Conservation (phyloP, 108 stramenopile species). For the Nannochloropsis gaditana region DNA sequence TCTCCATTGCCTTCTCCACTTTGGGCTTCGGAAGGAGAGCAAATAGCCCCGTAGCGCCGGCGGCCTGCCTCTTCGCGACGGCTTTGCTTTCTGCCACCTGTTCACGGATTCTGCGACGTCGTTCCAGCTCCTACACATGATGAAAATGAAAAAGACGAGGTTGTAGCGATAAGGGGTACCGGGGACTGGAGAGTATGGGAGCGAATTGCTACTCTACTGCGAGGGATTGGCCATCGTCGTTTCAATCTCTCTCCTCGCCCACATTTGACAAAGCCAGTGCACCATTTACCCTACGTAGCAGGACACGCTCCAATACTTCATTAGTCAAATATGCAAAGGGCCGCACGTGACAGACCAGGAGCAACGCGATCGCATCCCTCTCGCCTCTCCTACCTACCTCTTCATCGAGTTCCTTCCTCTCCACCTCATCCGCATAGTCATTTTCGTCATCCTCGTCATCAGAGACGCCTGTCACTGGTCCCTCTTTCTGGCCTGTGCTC, state of each 20-base stretch:
- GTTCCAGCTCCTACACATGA: background rate
- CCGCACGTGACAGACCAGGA: too few relatives aligned
- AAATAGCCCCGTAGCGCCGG: conserved; percentile 1
- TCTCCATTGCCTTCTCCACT: background rate
- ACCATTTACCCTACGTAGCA: too few relatives aligned
- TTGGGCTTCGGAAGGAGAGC: background rate
- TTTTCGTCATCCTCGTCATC: background rate
- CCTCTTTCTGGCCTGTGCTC: background rate
- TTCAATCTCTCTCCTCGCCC: background rate
- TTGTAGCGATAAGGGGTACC: background rate
- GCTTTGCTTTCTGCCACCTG: conserved; percentile 1
- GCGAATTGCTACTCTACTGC: background rate
- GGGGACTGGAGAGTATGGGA: background rate
- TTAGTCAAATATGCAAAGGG: too few relatives aligned
- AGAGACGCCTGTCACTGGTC: background rate
- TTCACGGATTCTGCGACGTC: background rate
- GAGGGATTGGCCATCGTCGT: background rate
- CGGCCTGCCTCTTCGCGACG: background rate
- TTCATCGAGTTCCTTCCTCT: conserved; percentile 3
- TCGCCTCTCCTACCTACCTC: background rate
- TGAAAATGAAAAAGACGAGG: background rate
- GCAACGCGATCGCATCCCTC: too few relatives aligned
- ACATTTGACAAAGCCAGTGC: background rate
- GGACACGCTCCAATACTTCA: too few relatives aligned
- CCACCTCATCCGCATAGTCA: background rate